Base-by-base conservation (phyloP, 495 filamentous ascomycete genomes). In the Cudoniella acicularis region DNA sequence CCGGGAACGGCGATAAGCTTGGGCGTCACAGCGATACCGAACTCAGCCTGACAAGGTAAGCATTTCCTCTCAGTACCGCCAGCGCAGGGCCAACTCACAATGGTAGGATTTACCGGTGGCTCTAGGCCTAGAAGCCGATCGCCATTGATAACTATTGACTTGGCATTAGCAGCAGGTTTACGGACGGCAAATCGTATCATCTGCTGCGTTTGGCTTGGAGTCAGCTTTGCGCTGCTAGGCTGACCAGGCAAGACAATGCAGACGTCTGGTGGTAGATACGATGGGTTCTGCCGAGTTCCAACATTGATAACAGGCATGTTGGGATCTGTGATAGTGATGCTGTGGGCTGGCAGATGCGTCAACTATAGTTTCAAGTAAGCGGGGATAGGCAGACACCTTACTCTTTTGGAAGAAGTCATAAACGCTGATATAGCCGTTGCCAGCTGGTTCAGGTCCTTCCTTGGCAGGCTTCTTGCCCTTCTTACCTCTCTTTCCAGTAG, bases 271-370 rank as follows among this genome's bases (percentile, higher is more conserved):
- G 88, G 83, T 45, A 88, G 61, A 60, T 86, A 92, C 21, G 74
- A 73, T 0, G 88, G 84, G 21, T 75, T 79, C 0, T 71, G 64
- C 1, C 51, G 64, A n/a, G 68, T 81, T 4, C 87, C 88, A 10
- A 86, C 75, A 64, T 93, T 91, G 54, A 96, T 70, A 3, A 92
- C 75, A 0, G 89, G 88, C 3, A 82, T 48, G 21, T n/a, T 22
- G 21, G 45, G 45, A 48, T 48, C 45, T 22, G n/a, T 22, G 6
- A 48, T n/a, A 48, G 45, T 48, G 45, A 36, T 22, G 45, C 45
- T 22, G n/a, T 48, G 45, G 21, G 21, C 45, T 48, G 45, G 21
- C 45, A 22, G 45, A 48, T 48, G 45, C 21, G 45, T 48, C 17
- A 48, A 22, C 45, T 8, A 48, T 22, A 17, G 45, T 48, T 48